Evolutionary conservation across 306 rosid genomes (phyloP).

Genomic region (Rubus parviflorus): DNA sequence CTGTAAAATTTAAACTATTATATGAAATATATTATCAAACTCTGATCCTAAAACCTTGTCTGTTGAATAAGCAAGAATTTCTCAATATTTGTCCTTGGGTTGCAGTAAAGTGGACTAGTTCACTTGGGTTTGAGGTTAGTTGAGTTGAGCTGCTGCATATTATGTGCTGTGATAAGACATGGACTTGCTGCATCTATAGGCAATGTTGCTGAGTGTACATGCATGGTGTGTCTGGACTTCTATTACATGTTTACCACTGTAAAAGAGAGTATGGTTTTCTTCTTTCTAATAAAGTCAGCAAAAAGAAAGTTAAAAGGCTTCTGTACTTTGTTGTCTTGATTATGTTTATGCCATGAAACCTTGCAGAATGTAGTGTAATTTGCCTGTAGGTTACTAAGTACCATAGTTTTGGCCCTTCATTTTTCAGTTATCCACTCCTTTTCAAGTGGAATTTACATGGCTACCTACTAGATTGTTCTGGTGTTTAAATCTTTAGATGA

Average conservation of each 20-base stretch:
- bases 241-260: background rate
- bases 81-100: background rate
- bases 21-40: background rate
- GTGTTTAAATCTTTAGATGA: background rate
- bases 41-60: too few species aligned
- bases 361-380: background rate
- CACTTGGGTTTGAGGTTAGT: conserved; percentile 1
- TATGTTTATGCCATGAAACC: background rate
- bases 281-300: too few species aligned
- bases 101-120: background rate
- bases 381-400: background rate
- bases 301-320: background rate
- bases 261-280: background rate
- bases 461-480: background rate
- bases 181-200: background rate
- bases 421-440: background rate
- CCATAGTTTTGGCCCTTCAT: background rate
- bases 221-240: too few species aligned
- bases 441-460: background rate
- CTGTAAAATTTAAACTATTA: background rate
- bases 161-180: background rate
- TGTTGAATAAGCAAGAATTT: too few species aligned
- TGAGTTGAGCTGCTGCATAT: background rate
- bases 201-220: background rate
- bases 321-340: background rate